Evolutionary conservation across 1,284 basidiomycete species (phyloP).

Genomic region (Ceratobasidium sp.): DNA sequence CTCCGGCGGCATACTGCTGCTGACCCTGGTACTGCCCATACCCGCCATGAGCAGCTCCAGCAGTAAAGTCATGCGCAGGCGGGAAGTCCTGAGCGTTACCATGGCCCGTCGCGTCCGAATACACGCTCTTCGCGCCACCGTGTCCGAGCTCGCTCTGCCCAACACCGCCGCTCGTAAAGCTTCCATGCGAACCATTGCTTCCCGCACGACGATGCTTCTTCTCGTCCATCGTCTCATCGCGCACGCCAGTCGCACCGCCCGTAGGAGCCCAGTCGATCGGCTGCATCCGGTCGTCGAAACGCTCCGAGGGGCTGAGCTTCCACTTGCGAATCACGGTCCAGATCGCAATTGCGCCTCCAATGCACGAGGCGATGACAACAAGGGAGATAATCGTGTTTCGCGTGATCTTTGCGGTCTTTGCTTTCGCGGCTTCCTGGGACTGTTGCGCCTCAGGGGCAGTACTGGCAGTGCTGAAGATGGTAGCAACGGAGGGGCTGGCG

Average conservation of each 20-base stretch:
- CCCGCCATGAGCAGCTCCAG: conserved; percentile 63
- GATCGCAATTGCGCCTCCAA: conserved; percentile 76
- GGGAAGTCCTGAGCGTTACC: conserved; percentile 61
- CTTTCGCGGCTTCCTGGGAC: conserved; percentile 20
- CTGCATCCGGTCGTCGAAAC: conserved; percentile 85
- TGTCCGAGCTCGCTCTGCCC: conserved; percentile 59
- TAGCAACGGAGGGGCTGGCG: conserved; percentile 30
- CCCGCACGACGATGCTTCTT: conserved; percentile 63
- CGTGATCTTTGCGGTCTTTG: conserved; percentile 54
- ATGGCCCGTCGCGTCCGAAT: conserved; percentile 50
- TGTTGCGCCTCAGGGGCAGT: conserved; percentile 48
- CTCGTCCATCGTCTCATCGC: conserved; percentile 40
- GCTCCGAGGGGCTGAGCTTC: conserved; percentile 84
- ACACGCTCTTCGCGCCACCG: conserved; percentile 52
- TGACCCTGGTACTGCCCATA: conserved; percentile 48
- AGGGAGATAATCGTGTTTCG: conserved; percentile 76
- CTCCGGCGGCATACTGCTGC: conserved; percentile 64
- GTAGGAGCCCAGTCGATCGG: conserved; percentile 87
- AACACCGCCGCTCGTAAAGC: conserved; percentile 73
- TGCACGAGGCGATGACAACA: conserved; percentile 75
- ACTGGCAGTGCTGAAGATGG: conserved; percentile 40
- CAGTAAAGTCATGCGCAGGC: conserved; percentile 86
- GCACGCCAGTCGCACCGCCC: conserved; percentile 56
- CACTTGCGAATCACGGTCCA: conserved; percentile 94
- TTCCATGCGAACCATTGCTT: conserved; percentile 69